phyloP scores from a whole-genome alignment of 2,329 filamentous ascomycete genomes.

The Aspergillus glaucus region DNA sequence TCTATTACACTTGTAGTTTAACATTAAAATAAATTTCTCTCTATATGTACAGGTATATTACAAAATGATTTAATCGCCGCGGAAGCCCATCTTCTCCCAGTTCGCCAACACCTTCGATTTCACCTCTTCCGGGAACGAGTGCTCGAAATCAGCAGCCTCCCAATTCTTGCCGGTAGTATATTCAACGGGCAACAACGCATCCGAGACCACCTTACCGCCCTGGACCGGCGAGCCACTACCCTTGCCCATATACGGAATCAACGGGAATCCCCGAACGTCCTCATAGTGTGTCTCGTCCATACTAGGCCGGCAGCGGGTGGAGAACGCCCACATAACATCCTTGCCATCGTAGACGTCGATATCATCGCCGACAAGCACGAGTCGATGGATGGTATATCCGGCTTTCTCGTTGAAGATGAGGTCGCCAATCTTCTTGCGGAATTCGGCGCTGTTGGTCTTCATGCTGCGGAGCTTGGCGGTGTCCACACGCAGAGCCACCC shows the following conservation, averaged over 20 bases:
- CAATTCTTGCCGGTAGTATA: slow-evolving; percentile 34
- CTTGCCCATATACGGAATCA: slow-evolving; percentile 46
- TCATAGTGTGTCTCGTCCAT: slow-evolving; percentile 42
- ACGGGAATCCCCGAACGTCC: slow-evolving; percentile 38
- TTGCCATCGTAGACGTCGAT: slow-evolving; percentile 43
- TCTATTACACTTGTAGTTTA: background rate
- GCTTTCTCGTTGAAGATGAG: slow-evolving; percentile 38
- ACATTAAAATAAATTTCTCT: background rate
- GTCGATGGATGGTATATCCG: slow-evolving; percentile 38
- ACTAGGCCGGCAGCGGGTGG: slow-evolving; percentile 42
- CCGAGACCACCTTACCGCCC: slow-evolving; percentile 44
- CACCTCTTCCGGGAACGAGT: slow-evolving; percentile 35
- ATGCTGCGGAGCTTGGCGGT: slow-evolving; percentile 50
- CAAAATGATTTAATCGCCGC: background rate
- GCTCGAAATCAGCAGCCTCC: slow-evolving; percentile 27
- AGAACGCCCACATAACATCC: slow-evolving; percentile 47
- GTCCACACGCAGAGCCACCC: slow-evolving; percentile 52
- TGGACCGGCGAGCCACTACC: slow-evolving; percentile 24
- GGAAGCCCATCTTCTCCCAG: slow-evolving; percentile 31
- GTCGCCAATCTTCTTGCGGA: slow-evolving; percentile 39
- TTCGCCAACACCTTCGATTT: slow-evolving; percentile 29
- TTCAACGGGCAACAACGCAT: slow-evolving; percentile 39
- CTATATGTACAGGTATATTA: background rate
- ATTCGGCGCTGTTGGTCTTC: slow-evolving; percentile 42
- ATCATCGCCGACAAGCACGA: slow-evolving; percentile 45